Evolutionary conservation across 352 stramenopile genomes (phyloP), one percentile per base, ranked within the genome.

Genomic region (Globisporangium radiosum): DNA sequence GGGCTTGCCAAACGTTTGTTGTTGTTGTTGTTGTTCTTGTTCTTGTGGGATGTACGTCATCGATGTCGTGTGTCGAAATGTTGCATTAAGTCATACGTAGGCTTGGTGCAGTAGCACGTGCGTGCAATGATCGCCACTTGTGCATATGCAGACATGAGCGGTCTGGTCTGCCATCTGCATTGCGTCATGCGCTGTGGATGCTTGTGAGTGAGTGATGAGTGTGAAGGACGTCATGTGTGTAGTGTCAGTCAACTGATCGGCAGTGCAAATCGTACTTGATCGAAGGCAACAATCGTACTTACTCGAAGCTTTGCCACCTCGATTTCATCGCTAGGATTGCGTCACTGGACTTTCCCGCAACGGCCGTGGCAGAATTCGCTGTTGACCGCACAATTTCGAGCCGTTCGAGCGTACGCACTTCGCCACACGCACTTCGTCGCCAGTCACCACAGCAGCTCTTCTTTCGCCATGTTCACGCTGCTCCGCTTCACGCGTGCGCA

Each of bases 401-500:
- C 25, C 25, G 25, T 47, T 56, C 39, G 5, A 13, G 9, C 17
- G 7, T 4, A 25, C 52, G 52, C 52, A 33, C 38, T 47, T 6
- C 14, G 44, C 7, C n/a, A 5, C 33, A 25, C 10, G 7, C 15
- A n/a, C 42, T 10, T 47, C 51, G 37, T 44, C 51, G 43, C 5
- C 51, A 42, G 37, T 15, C 4, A 4, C 37, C 7, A 17, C 25
- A 44, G 11, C 38, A 11, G 4, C 15, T 5, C 8, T 7, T 1
- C 11, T 10, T 7, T 49, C 25, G 42, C 56, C 42, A 63, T 67
- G 55, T 63, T 62, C 51, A 53, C 61, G 52, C 14, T 86, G 62
- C 57, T 86, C 56, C 76, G 76, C 58, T 74, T 86, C 66, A 70
- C 71, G 15, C 69, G 68, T 49, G 65, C 76, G 56, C 63, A 68